phyloP scores from a whole-genome alignment of 2,329 filamentous ascomycete genomes.

The Fragosphaeria purpurea region DNA sequence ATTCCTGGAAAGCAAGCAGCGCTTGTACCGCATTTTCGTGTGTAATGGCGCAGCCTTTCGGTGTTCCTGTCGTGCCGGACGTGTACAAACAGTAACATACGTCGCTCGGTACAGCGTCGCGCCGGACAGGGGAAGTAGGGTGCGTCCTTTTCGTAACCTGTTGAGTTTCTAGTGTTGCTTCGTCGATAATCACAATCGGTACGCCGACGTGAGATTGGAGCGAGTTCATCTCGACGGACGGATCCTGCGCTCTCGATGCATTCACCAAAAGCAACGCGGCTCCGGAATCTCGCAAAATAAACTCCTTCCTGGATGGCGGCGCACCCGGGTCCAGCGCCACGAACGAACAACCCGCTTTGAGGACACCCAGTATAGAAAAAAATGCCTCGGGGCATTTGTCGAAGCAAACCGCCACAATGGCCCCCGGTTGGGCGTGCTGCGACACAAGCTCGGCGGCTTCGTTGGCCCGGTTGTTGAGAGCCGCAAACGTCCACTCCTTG shows the following conservation, averaged over 20 bases:
- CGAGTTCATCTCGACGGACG: neutral
- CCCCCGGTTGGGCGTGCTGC: conserved; percentile 39
- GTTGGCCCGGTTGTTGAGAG: conserved; percentile 63
- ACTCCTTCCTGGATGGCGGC: conserved; percentile 61
- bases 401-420: conserved; percentile 67
- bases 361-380: conserved; percentile 68
- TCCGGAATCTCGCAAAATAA: conserved; percentile 65
- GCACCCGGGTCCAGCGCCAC: conserved; percentile 70
- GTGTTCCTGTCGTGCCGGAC: conserved; percentile 75
- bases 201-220: conserved; percentile 25
- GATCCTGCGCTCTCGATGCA: conserved; percentile 4
- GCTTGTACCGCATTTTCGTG: conserved; percentile 85
- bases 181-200: conserved; percentile 24
- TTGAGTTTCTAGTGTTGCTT: conserved; percentile 18
- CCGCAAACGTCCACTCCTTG: conserved; percentile 60
- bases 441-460: conserved; percentile 57
- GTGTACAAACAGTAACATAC: conserved; percentile 81
- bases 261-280: conserved; percentile 55
- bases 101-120: conserved; percentile 31
- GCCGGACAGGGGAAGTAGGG: neutral
- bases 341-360: conserved; percentile 75
- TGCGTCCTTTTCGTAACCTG: neutral
- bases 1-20: conserved; percentile 72
- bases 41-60: conserved; percentile 80
- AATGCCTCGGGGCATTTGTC: conserved; percentile 79